Conservation (phyloP, 805 yeast genomes). For the fission yeast (Schizosaccharomyces pombe) region ASM294v3 CU329670.1:4048001-4048500, state of each 20-base stretch:
- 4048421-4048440: constrained; percentile 17
- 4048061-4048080: no score
- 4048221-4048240: constrained; percentile 16
- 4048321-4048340: constrained; percentile 6
- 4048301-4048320: constrained; percentile 12
- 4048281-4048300: constrained; percentile 12
- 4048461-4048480: constrained; percentile 17
- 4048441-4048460: constrained; percentile 21
- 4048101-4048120: no score
- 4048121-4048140: no score
- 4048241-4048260: constrained; percentile 19
- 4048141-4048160: constrained; percentile 2
- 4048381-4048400: constrained; percentile 18
- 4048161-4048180: background rate
- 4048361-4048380: constrained; percentile 18
- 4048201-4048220: constrained; percentile 17
- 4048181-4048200: constrained; percentile 10
- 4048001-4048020: no score
- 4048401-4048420: constrained; percentile 16
- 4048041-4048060: no score
- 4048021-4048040: no score
- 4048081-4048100: no score
- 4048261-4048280: constrained; percentile 16
- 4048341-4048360: constrained; percentile 16
- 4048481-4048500: constrained; percentile 18